Conservation (phyloP, 768 basidiomycete species). For the Lactifluus pinguis region DNA sequence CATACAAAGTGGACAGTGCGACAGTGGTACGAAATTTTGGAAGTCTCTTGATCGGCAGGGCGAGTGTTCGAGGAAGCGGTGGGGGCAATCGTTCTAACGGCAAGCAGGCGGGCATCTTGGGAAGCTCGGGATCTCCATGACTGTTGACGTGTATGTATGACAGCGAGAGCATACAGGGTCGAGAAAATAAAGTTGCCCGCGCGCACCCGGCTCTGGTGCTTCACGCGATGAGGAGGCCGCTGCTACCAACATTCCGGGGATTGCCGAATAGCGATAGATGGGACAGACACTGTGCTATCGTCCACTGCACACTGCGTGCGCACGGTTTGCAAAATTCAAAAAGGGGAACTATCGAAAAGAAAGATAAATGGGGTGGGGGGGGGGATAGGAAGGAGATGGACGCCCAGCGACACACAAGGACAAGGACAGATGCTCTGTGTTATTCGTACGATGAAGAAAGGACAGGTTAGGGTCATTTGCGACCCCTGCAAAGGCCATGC, state of each 20-base stretch:
- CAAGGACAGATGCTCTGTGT: neutral
- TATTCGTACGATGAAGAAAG: slow-evolving; percentile 1
- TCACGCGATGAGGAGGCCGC: neutral
- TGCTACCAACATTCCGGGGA: too few species aligned
- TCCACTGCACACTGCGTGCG: neutral
- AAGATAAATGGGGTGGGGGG: neutral
- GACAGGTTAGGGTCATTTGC: slow-evolving; percentile 1
- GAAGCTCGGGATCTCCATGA: slow-evolving; percentile 11
- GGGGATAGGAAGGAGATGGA: neutral
- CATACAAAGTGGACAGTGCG: neutral
- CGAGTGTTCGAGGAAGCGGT: slow-evolving; percentile 17
- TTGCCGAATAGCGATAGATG: too few species aligned
- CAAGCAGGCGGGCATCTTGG: slow-evolving; percentile 15
- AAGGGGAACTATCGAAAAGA: neutral
- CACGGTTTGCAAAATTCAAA: slow-evolving; percentile 5
- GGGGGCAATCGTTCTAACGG: slow-evolving; percentile 14
- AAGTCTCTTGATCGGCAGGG: slow-evolving; percentile 12
- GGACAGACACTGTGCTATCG: neutral
- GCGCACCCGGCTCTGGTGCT: neutral
- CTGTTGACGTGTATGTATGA: slow-evolving; percentile 3
- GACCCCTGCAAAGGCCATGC: slow-evolving; percentile 7
- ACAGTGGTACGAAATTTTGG: slow-evolving; percentile 23
- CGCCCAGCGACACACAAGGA: slow-evolving; percentile 14
- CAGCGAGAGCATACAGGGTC: slow-evolving; percentile 24
- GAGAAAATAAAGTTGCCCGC: slow-evolving; percentile 16